Evolutionary conservation across 1,284 basidiomycete species (phyloP).

Genomic region (Trichosporon ovoides): DNA sequence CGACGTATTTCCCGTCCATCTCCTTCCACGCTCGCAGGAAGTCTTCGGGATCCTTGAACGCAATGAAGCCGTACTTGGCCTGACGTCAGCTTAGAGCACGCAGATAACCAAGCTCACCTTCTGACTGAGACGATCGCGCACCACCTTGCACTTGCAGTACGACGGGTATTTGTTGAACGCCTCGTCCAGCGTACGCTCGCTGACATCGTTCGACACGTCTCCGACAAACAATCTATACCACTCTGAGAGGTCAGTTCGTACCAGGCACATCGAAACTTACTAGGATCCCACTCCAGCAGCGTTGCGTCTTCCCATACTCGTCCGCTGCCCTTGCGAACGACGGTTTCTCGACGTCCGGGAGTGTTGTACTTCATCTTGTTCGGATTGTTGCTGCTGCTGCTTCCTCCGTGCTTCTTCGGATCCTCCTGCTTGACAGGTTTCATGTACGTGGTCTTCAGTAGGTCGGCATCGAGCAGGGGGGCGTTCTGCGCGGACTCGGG

Average conservation of each 20-base stretch:
- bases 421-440: conserved; percentile 14
- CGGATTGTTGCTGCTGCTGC: conserved; percentile 10
- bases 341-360: conserved; percentile 62
- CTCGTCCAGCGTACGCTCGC: conserved; percentile 84
- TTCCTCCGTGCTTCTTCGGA: neutral
- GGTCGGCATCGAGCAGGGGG: conserved; percentile 28
- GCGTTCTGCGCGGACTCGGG: conserved; percentile 10
- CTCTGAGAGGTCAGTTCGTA: conserved; percentile 52
- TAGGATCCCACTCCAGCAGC: conserved; percentile 93
- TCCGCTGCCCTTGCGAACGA: conserved; percentile 87
- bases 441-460: conserved; percentile 22
- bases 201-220: conserved; percentile 96
- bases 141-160: conserved; percentile 90
- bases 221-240: conserved; percentile 99
- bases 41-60: conserved; percentile 97
- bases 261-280: conserved; percentile 54
- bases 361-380: conserved; percentile 14
- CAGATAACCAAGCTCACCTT: conserved; percentile 58
- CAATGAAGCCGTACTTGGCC: conserved; percentile 96
- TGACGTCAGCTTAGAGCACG: conserved; percentile 44
- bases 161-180: conserved; percentile 89
- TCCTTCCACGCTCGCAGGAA: conserved; percentile 99
- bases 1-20: conserved; percentile 98
- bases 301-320: conserved; percentile 98
- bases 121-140: conserved; percentile 82